Conservation (phyloP, 441 rosid species). For the Bruguiera hainesii region DNA sequence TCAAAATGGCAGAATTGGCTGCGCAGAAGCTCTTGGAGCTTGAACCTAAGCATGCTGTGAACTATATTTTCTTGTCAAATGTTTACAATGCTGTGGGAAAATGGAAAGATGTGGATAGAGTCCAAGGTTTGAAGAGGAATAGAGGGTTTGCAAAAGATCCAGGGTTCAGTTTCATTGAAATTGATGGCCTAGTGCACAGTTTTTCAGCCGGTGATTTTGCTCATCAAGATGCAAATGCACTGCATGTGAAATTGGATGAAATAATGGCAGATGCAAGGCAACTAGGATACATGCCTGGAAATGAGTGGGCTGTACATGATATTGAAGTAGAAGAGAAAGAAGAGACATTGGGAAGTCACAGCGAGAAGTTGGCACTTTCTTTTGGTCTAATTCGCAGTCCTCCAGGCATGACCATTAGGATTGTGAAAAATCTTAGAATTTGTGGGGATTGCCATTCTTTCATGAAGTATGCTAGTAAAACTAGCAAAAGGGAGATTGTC, state of each 20-base stretch:
- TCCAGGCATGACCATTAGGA: slow-evolving; percentile 41
- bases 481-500: slow-evolving; percentile 44
- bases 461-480: slow-evolving; percentile 51
- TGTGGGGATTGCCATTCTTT: slow-evolving; percentile 69
- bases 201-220: slow-evolving; percentile 49
- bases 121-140: slow-evolving; percentile 33
- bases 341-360: slow-evolving; percentile 47
- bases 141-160: slow-evolving; percentile 37
- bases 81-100: slow-evolving; percentile 39
- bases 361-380: slow-evolving; percentile 66
- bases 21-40: slow-evolving; percentile 43
- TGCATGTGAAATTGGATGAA: slow-evolving; percentile 43
- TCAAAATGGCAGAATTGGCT: slow-evolving; percentile 41
- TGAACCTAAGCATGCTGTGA: slow-evolving; percentile 52
- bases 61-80: slow-evolving; percentile 53
- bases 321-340: slow-evolving; percentile 74
- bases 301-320: slow-evolving; percentile 55
- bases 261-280: slow-evolving; percentile 34
- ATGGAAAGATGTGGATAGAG: slow-evolving; percentile 43
- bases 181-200: slow-evolving; percentile 45
- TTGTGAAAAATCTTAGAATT: slow-evolving; percentile 50
- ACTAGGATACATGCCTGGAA: slow-evolving; percentile 54
- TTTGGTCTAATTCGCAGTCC: slow-evolving; percentile 45
- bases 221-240: slow-evolving; percentile 37
- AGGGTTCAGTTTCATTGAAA: slow-evolving; percentile 58